Base-by-base conservation (phyloP, 148 eudicot species). In the Suaeda aralocaspica region DNA sequence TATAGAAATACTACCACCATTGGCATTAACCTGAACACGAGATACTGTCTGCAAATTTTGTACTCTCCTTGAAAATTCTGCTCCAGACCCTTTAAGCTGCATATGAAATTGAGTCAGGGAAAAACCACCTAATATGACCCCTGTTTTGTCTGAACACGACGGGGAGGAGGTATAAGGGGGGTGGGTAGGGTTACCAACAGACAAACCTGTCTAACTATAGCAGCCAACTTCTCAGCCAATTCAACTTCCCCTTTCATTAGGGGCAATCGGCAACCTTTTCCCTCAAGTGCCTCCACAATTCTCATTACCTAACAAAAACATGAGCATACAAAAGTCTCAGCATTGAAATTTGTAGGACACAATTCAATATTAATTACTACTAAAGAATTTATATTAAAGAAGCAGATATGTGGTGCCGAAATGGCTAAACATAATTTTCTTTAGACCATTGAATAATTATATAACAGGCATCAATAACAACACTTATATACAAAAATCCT, bases 71-170 rank as follows among this genome's bases (percentile, higher is more conserved):
- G 99, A 87, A 62, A 94, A 97, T 72, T 94, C 99, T 67, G 89
- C 94, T 76, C 97, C 99, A 51, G 99, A 86, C 48, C 99, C 99
- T 82, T 85, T 94, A 74, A 94, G 79, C 99, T 94, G 87, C 76
- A 83, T 52, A 70, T 13, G 72, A 22, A 57, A 59, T 18, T 68
- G 56, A 24, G 70, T 85, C 72, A 90, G 81, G 55, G 67, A 31
- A 52, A 66, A 67, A 60, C 16, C 48, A 53, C 44, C 57, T 31
- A 51, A 73, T 9, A 21, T 21, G 21, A 62, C n/a, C n/a, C 21
- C 3, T 19, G 10, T 12, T 0, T 34, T n/a, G 19, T 60, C 2
- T 1, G 41, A 10, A 44, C 6, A 21, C 26, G 28, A 53, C 1
- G 26, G 29, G 45, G 5, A 60, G 12, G 13, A 11, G 22, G 59